A percentile compares a stretch with the other conserved stretches of the same genome.
These are phyloP conservation scores for Rhodotorula sp. DNA, from an alignment of 1,284 basidiomycete species.

Conservation along the genomic window DNA sequence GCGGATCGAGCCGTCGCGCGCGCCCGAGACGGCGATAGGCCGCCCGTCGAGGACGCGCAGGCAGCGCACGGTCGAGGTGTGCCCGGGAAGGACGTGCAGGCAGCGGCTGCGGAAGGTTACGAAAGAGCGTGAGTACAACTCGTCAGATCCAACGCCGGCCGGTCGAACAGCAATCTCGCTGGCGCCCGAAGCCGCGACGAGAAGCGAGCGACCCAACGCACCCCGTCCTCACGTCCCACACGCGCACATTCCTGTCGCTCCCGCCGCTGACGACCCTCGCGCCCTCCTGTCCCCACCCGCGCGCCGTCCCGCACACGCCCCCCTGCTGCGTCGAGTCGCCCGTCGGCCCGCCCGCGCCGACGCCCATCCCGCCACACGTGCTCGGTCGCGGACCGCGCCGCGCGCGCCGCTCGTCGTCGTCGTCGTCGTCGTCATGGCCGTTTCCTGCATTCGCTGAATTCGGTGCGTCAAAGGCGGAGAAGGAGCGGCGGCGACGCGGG, in stretches of 20 bases:
- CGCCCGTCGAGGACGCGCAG: constrained; percentile 82
- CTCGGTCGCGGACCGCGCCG: not conserved
- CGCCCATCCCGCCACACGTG: constrained; percentile 42
- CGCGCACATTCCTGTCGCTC: constrained; percentile 82
- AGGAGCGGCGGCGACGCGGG: not conserved
- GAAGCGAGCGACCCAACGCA: constrained; percentile 51
- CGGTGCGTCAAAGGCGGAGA: not conserved
- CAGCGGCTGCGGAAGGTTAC: constrained; percentile 57
- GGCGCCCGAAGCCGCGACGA: too few species aligned
- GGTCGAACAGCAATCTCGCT: too few species aligned
- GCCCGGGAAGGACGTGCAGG: constrained; percentile 76
- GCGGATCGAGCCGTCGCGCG: constrained; percentile 79
- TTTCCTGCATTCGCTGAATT: too few species aligned
- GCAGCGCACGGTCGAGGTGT: constrained; percentile 89
- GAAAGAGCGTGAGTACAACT: not conserved
- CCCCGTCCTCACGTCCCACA: constrained; percentile 89
- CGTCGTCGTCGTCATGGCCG: not conserved
- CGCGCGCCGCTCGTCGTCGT: not conserved
- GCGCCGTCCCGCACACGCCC: constrained; percentile 62
- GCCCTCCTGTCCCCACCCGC: constrained; percentile 66
- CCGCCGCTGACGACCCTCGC: constrained; percentile 86
- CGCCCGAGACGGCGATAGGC: constrained; percentile 86
- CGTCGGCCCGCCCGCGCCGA: constrained; percentile 48
- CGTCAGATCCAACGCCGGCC: too few species aligned
- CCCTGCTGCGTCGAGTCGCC: constrained; percentile 45